phyloP scores from a whole-genome alignment of 306 rosid genomes.

The Medicago lupulina region DNA sequence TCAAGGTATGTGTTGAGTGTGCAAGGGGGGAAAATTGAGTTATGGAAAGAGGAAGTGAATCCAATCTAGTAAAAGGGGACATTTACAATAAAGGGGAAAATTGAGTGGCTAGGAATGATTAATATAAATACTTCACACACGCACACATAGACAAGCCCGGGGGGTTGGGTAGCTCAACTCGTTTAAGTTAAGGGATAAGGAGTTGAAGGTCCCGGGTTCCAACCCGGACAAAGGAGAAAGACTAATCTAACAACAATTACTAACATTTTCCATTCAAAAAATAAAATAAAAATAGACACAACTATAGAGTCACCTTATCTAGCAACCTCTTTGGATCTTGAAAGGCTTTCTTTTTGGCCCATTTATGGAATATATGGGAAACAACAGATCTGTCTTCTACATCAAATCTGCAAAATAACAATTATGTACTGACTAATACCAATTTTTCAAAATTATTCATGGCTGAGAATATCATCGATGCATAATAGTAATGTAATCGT shows the following conservation, averaged over 20 bases:
- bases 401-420: slow-evolving; percentile 60
- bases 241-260: too few species aligned
- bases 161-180: too few species aligned
- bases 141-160: background rate
- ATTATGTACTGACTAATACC: slow-evolving; percentile 21
- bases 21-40: background rate
- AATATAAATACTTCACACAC: background rate
- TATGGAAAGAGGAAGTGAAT: background rate
- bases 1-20: slow-evolving; percentile 8
- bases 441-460: slow-evolving; percentile 32
- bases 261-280: too few species aligned
- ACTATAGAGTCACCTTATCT: slow-evolving; percentile 69
- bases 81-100: background rate
- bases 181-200: too few species aligned
- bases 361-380: slow-evolving; percentile 86
- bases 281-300: background rate
- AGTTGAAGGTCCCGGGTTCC: too few species aligned
- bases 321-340: slow-evolving; percentile 91
- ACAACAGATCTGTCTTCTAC: slow-evolving; percentile 79
- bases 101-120: background rate
- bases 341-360: slow-evolving; percentile 97
- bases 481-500: slow-evolving; percentile 35
- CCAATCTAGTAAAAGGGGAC: slow-evolving; percentile 6
- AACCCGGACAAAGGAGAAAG: too few species aligned
- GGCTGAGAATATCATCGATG: slow-evolving; percentile 22